Evolutionary conservation across 2,329 filamentous ascomycete genomes (phyloP), one percentile per base, ranked within the genome.

Genomic region (Colletotrichum karsti): DNA sequence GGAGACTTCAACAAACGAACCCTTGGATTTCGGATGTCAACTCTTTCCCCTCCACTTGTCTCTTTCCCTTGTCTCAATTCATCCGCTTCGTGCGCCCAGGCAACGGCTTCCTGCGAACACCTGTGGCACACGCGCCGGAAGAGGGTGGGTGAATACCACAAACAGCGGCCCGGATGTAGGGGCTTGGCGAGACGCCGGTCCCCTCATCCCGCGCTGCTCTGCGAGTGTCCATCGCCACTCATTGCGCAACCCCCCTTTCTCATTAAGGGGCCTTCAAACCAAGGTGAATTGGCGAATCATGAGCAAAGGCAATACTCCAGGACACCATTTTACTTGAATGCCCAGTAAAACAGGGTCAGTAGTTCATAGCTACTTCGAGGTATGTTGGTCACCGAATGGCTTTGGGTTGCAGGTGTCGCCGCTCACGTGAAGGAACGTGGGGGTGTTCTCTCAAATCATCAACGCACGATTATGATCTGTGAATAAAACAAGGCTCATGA

Each of bases 401-500:
- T 12, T n/a, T 20, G 18, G 28, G 55, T 8, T 18, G 55, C 62
- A 64, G 28, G 5, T 4, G 3, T 0, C 48, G 5, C 15, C 22
- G 12, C 55, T 64, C 62, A 64, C 62, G 55, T 64, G 62, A 59
- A 35, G 12, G 8, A 4, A 12, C 10, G 44, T 53, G 54, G 55
- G 54, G 44, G 44, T n/a, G 37, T 46, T n/a, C 39, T 15, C 24
- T 15, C 12, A 15, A 8, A 26, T 13, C 24, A 48, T 48, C 7
- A 15, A 18, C n/a, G 39, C n/a, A n/a, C n/a, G n/a, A n/a, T n/a
- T n/a, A n/a, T n/a, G n/a, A n/a, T n/a, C n/a, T n/a, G n/a, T n/a
- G n/a, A n/a, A n/a, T n/a, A n/a, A n/a, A n/a, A n/a, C n/a, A n/a
- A n/a, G n/a, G n/a, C n/a, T n/a, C n/a, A n/a, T n/a, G n/a, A n/a